These are phyloP conservation scores for Breynia disticha DNA, from an alignment of 441 rosid genomes.

Conservation along the genomic window DNA sequence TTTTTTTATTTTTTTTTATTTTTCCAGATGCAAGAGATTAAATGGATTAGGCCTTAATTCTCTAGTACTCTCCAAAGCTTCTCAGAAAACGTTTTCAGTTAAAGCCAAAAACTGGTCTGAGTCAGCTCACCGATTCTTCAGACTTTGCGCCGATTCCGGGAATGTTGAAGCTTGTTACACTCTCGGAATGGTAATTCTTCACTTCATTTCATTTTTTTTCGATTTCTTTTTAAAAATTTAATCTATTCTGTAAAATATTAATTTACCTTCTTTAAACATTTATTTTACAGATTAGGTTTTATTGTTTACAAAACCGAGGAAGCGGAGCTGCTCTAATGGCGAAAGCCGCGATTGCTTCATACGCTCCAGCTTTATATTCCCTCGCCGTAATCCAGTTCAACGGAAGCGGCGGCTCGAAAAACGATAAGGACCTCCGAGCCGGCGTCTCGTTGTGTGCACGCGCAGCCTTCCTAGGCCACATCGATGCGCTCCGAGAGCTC, in stretches of 20 bases:
- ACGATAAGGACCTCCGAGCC: conserved; percentile 59
- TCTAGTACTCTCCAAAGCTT: conserved; percentile 49
- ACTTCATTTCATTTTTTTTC: no score
- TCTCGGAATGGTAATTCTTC: conserved; percentile 62
- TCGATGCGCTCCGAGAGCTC: conserved; percentile 72
- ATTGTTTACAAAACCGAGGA: conserved; percentile 48
- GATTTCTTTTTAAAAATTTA: no score
- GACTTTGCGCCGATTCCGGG: conserved; percentile 51
- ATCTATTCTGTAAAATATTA: no score
- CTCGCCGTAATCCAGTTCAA: conserved; percentile 83
- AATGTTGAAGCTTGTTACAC: conserved; percentile 58
- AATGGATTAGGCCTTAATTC: conserved; percentile 36
- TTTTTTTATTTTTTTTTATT: neutral
- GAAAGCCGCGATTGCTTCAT: conserved; percentile 69
- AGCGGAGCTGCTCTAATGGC: conserved; percentile 78
- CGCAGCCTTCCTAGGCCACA: conserved; percentile 67
- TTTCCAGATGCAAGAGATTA: conserved; percentile 57
- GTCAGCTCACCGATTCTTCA: conserved; percentile 55
- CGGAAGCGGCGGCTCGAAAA: conserved; percentile 75
- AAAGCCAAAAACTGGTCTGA: conserved; percentile 58
- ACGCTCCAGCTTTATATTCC: conserved; percentile 65
- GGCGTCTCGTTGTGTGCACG: conserved; percentile 75
- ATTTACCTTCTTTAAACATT: no score
- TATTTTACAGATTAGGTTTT: conserved; percentile 83
- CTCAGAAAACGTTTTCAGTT: conserved; percentile 36